Percentiles rank a stretch among this genome's conserved stretches.
Conservation (phyloP, 2,329 filamentous ascomycete species). For the Xylariales sp. region DNA sequence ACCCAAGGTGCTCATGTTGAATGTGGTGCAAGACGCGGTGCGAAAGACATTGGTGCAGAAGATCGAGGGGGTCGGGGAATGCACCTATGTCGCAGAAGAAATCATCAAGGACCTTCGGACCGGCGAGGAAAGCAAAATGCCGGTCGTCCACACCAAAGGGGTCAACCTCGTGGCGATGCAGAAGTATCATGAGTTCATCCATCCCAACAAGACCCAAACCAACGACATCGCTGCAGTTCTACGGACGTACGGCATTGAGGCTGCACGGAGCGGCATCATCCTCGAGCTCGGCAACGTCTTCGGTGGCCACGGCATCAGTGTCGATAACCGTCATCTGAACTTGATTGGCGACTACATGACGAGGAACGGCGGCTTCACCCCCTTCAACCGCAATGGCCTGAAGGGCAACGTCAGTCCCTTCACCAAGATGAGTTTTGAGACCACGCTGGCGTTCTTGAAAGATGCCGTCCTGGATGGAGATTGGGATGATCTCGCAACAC, state of each 20-base stretch:
- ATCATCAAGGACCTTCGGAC: constrained; percentile 43
- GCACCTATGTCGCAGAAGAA: constrained; percentile 61
- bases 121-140: constrained; percentile 43
- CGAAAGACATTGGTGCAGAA: constrained; percentile 80
- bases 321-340: constrained; percentile 89
- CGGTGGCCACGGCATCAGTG: constrained; percentile 81
- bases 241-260: constrained; percentile 85
- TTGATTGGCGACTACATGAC: constrained; percentile 98
- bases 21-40: constrained; percentile 77
- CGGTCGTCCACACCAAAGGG: constrained; percentile 71
- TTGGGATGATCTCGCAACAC: constrained; percentile 80
- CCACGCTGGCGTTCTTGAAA: constrained; percentile 86
- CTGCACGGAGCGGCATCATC: constrained; percentile 81
- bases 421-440: constrained; percentile 99
- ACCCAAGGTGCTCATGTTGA: constrained; percentile 90
- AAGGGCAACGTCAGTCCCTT: constrained; percentile 83
- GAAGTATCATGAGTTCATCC: constrained; percentile 76
- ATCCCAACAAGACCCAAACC: constrained; percentile 80
- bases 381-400: constrained; percentile 89
- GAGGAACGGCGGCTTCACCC: constrained; percentile 79
- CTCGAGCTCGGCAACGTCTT: constrained; percentile 84
- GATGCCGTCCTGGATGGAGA: constrained; percentile 89
- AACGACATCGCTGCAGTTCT: constrained; percentile 91
- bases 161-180: constrained; percentile 91
- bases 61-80: constrained; percentile 70